phyloP scores from a whole-genome alignment of 228 moss, liverwort and hornwort species.

The Sphagnum fallax region DNA sequence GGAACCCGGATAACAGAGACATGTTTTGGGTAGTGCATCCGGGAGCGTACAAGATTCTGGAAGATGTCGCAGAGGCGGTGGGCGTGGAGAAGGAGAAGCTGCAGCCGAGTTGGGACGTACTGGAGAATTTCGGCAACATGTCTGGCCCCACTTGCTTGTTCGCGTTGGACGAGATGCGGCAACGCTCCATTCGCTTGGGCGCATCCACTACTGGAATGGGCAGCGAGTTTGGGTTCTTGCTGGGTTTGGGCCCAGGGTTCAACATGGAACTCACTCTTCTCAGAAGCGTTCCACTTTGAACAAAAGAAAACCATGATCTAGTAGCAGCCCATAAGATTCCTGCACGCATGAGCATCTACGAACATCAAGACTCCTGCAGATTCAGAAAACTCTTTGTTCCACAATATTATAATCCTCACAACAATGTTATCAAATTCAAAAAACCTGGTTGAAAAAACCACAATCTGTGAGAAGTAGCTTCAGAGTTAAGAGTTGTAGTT shows the following conservation, averaged over 20 bases:
- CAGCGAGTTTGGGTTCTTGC: constrained; percentile 18
- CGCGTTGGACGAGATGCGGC: constrained; percentile 35
- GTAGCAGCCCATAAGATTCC: no score
- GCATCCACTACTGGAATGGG: constrained; percentile 20
- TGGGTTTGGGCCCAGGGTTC: constrained; percentile 38
- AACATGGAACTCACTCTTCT: constrained; percentile 40
- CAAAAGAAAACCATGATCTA: no score
- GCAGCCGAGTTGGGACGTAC: constrained; percentile 38
- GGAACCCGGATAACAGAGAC: constrained; percentile 5
- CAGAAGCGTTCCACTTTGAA: constrained; percentile 10
- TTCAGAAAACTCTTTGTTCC: no score
- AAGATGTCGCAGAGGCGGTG: constrained; percentile 23
- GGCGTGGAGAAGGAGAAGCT: constrained; percentile 14
- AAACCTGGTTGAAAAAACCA: no score
- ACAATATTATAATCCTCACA: no score
- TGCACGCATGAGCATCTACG: no score
- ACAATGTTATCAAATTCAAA: no score
- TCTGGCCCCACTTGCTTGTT: constrained; percentile 40
- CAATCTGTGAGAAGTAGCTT: no score
- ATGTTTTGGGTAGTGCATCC: constrained; percentile 53
- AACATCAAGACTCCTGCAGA: no score
- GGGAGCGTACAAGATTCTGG: constrained; percentile 30
- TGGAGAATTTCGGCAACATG: constrained; percentile 26
- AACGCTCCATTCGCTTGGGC: constrained; percentile 4
- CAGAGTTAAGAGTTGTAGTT: no score